Percentiles rank a stretch among this genome's conserved stretches.
Evolutionary conservation across 192 early-diverging fungal genomes (phyloP).

Genomic region (Rhizoclosmatium globosum): DNA sequence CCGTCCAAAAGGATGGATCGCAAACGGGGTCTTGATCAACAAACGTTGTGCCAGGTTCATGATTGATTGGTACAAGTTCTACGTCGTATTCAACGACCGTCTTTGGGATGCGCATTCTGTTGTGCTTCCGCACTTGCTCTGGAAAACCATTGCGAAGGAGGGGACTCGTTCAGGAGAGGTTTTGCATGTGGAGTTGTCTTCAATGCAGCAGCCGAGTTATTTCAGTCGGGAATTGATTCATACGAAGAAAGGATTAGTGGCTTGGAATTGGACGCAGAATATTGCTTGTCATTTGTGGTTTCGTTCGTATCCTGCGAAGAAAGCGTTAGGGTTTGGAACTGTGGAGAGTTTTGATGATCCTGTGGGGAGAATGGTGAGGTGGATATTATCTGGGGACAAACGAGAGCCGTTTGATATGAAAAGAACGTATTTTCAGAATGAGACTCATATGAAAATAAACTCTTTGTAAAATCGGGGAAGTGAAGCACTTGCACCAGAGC

Average conservation of each 20-base stretch:
- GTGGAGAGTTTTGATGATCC: background rate
- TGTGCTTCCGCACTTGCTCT: background rate
- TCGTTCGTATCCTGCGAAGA: background rate
- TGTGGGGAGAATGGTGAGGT: background rate
- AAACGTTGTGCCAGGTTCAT: constrained; percentile 54
- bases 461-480: no score
- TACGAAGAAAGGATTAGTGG: background rate
- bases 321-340: background rate
- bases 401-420: background rate
- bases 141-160: background rate
- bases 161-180: background rate
- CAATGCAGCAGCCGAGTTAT: background rate
- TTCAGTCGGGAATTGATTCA: background rate
- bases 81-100: background rate
- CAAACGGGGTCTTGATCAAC: constrained; percentile 59
- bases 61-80: constrained; percentile 47
- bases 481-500: no score
- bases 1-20: constrained; percentile 31
- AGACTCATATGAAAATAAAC: no score
- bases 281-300: background rate
- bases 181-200: background rate
- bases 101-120: background rate
- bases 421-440: no score
- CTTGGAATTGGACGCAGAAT: background rate
- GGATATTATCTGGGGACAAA: background rate